A percentile compares a stretch with the other conserved stretches of the same genome.
phyloP scores from a whole-genome alignment of 441 rosid species.

The Gossypium gossypioides region DNA sequence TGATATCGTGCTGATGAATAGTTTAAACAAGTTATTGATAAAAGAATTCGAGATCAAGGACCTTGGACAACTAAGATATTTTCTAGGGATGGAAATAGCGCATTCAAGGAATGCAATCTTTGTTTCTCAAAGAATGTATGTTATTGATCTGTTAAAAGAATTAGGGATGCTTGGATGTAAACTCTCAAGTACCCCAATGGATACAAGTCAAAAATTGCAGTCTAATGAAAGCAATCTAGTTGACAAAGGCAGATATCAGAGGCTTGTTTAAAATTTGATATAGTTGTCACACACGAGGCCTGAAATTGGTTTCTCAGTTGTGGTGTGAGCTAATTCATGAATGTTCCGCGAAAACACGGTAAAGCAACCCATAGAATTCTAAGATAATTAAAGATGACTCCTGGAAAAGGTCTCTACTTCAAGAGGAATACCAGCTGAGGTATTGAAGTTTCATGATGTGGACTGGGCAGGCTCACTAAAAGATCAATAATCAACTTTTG shows the following conservation, averaged over 20 bases:
- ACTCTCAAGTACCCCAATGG: neutral
- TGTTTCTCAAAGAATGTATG: neutral
- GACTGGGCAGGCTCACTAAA: neutral
- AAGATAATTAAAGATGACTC: neutral
- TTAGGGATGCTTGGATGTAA: neutral
- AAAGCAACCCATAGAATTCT: neutral
- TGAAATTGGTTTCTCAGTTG: neutral
- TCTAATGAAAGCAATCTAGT: neutral
- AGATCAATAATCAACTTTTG: neutral
- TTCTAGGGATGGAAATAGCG: neutral
- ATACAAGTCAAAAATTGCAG: neutral
- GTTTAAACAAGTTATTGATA: neutral
- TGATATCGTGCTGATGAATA: neutral
- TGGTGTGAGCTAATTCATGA: neutral
- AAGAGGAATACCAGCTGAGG: neutral
- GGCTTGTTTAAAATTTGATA: neutral
- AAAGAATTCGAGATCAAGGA: neutral
- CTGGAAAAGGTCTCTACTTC: neutral
- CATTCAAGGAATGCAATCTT: neutral
- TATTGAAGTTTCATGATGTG: neutral
- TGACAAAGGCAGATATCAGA: neutral
- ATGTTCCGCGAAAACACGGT: neutral
- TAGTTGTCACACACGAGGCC: neutral
- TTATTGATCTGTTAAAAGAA: neutral
- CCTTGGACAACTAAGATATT: neutral